Base-by-base conservation (phyloP, 192 early-diverging fungal species). In the Lunasporangiospora selenospora region DNA sequence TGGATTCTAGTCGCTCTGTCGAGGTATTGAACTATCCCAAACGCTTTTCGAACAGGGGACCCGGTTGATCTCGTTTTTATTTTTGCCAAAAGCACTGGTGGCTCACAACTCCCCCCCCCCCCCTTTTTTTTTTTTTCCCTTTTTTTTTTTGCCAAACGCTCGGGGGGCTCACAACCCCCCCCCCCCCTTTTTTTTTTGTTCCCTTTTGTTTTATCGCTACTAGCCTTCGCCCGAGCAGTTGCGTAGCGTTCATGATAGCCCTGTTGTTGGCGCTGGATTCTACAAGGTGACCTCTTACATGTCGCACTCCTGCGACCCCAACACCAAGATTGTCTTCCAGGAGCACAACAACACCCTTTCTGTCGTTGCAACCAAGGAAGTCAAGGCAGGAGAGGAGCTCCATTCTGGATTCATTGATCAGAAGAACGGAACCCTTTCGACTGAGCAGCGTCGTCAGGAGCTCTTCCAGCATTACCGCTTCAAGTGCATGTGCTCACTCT, bases 221-320 rank as follows among this genome's bases (percentile, higher is more conserved):
- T 75, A 64, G 73, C 60, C 63, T 40, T 79, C 77, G 23, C 63
- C 58, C 27, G 77, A 62, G 71, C 79, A 61, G 75, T 65, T 50
- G 46, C 67, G n/a, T 34, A 70, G 57, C 67, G 65, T 64, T 41
- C 82, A 59, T 42, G 54, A 57, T 58, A 54, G 66, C 3, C 66
- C 66, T 29, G 71, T 76, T 38, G 84, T 81, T 42, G 93, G 90
- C 11, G 76, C 86, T 30, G 87, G 84, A 47, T 83, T 93, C 56
- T 95, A 95, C 76, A 81, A 86, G 63, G 87, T 89, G 31, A 76
- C 88, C 18, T 82, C 87, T 16, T 88, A 89, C 62, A 76, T 93
- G 55, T 71, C 84, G 9, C 91, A 95, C 75, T 81, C 84, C 48
- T 95, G 91, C 73, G 79, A 82, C 18, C 64, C 77, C 23, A 83